Conservation (phyloP, 2,329 filamentous ascomycete species). For the Raffaelea deltoideospora region DNA sequence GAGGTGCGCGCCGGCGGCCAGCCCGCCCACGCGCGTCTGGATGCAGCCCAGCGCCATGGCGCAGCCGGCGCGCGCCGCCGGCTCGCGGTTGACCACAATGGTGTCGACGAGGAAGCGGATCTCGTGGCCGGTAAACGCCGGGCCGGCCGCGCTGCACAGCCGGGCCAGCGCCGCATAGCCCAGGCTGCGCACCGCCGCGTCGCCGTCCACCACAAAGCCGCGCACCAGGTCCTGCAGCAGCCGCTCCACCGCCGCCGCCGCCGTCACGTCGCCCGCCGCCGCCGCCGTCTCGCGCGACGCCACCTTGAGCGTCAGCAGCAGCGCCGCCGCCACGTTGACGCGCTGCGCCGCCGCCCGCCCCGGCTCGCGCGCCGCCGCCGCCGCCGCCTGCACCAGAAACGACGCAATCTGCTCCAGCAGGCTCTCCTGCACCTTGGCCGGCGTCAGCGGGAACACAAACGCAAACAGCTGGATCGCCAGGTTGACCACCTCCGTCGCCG, state of each 20-base stretch:
- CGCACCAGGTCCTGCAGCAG: slow-evolving; percentile 61
- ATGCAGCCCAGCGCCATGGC: slow-evolving; percentile 88
- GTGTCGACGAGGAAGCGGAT: slow-evolving; percentile 82
- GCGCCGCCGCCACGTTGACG: slow-evolving; percentile 73
- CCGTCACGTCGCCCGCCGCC: slow-evolving; percentile 56
- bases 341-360: slow-evolving; percentile 81
- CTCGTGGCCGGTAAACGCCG: slow-evolving; percentile 74
- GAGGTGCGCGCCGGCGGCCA: slow-evolving; percentile 91
- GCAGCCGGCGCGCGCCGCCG: slow-evolving; percentile 83
- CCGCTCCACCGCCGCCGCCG: slow-evolving; percentile 64
- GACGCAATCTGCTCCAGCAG: slow-evolving; percentile 87
- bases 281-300: slow-evolving; percentile 67
- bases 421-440: slow-evolving; percentile 86
- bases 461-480: slow-evolving; percentile 88
- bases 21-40: slow-evolving; percentile 87
- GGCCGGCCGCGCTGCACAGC: slow-evolving; percentile 72
- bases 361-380: slow-evolving; percentile 66
- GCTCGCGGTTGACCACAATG: slow-evolving; percentile 86
- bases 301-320: slow-evolving; percentile 69
- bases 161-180: slow-evolving; percentile 76
- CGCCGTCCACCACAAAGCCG: slow-evolving; percentile 64
- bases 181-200: slow-evolving; percentile 73
- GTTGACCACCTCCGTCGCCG: slow-evolving; percentile 87
- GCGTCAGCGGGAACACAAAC: slow-evolving; percentile 76
- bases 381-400: slow-evolving; percentile 71